Base-by-base conservation (phyloP, 371 early-diverging fungal genomes). In the Fennellomyces sp. region DNA sequence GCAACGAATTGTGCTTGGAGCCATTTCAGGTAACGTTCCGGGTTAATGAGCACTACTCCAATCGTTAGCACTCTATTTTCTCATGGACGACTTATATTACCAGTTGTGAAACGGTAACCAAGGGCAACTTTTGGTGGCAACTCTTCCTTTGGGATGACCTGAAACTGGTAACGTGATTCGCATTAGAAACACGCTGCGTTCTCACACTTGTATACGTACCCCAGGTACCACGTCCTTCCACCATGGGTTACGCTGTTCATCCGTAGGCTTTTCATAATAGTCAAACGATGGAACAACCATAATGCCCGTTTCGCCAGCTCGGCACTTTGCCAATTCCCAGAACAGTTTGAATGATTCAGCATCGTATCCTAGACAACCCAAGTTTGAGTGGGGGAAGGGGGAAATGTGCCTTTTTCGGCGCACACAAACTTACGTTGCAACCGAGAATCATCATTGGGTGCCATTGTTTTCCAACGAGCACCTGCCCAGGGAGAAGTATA, bases 401-500 rank as follows among this genome's bases (percentile, higher is more conserved):
- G 17, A 4, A 29, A 23, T 11, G 6, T 23, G 15, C 11, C 23
- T 23, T 15, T 15, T 30, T 41, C n/a, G 12, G 11, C 26, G 3
- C 27, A 15, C 5, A 41, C 21, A 55, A 38, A 56, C 61, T 38
- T 68, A 74, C 80, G 64, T 55, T 70, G 70, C 21, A 73, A 48
- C 5, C 79, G 61, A 17, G 56, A 21, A 63, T 90, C 86, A 36
- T 74, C 69, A 10, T 76, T 66, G 15, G 74, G 72, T 13, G 88
- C 88, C 52, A 79, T 71, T 2, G 85, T 75, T 57, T 84, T 70
- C 92, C 92, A 91, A 64, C 87, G 83, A 15, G 92, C 91, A 36
- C 89, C 90, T 15, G 88, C 86, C 62, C 80, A 83, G 7, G 88
- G 82, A 10, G 88, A 85, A 0, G 88, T 81, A 66, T 87, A 90